Evolutionary conservation across 805 yeast species (phyloP), one percentile per base, ranked within the genome.

Genomic region (Candida coquimbonensis): DNA sequence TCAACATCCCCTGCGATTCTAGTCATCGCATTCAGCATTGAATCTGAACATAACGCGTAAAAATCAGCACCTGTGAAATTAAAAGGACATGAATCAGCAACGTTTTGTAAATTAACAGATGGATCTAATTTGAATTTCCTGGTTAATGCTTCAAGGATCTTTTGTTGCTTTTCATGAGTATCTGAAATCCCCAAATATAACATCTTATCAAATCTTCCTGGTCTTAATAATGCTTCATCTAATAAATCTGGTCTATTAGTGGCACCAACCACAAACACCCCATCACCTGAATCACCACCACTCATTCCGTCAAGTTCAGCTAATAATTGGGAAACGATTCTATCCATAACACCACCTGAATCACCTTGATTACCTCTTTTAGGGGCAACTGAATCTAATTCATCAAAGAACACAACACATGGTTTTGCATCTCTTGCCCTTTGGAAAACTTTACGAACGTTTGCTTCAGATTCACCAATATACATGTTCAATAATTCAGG

Each of bases 341-440:
- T 77, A 62, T 93, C 99, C 99, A 93, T 93, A 3, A 93, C 98
- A 54, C 98, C 99, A 16, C 98, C 98, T 3, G 97, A 89, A 64
- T 93, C 99, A 24, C 99, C 98, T 60, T 93, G 97, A 62, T 91
- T 90, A 27, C 99, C 99, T 70, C 98, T 81, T 63, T 93, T 91
- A 2, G 98, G 98, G 0, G 99, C 99, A 1, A 93, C 97, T 1
- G 97, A 89, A 66, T 93, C 99, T 65, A 93, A 74, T 67, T 93
- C 99, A 68, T 93, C 99, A 60, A 93, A 93, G 65, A 93, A 93
- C 16, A 93, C 89, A 17, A 93, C 97, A 70, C 99, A 93, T 1
- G 99, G 99, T 61, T 83, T 86, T 13, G 98, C 96, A 64, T 93
- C 99, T 45, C 98, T 73, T 0, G 98, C 98, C 53, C 77, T 80